Percentiles rank a stretch among this genome's conserved stretches.
Conservation (phyloP, 768 basidiomycete genomes). For the Pleurotus ostreatus region DNA sequence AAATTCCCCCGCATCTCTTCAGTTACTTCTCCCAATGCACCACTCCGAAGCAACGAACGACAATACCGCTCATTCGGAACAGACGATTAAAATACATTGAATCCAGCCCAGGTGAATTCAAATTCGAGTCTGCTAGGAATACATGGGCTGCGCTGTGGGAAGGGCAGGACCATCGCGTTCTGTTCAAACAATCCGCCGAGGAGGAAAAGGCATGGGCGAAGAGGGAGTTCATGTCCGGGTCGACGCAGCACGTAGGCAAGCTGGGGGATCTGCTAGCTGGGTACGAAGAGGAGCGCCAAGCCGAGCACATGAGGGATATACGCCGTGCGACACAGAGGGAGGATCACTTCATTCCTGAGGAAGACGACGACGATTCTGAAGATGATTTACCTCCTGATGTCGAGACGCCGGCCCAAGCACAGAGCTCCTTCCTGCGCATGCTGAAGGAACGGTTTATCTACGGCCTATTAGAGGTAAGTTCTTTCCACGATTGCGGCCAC, state of each 20-base stretch:
- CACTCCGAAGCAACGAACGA: constrained; percentile 64
- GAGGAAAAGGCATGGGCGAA: constrained; percentile 74
- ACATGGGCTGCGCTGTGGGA: constrained; percentile 71
- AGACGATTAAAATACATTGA: constrained; percentile 61
- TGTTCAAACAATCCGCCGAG: constrained; percentile 39
- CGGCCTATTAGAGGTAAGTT: constrained; percentile 65
- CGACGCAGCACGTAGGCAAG: constrained; percentile 61
- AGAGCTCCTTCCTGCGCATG: constrained; percentile 49
- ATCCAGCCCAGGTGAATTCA: constrained; percentile 50
- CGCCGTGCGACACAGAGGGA: constrained; percentile 34
- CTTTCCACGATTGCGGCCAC: not conserved
- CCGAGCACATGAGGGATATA: constrained; percentile 49
- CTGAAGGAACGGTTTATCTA: constrained; percentile 74
- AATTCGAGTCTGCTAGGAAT: constrained; percentile 45
- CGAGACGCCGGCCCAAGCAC: constrained; percentile 48
- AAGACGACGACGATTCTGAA: constrained; percentile 59
- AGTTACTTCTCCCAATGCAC: constrained; percentile 38
- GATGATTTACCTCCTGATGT: constrained; percentile 25
- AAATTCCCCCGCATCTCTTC: constrained; percentile 27
- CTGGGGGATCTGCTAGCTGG: constrained; percentile 60
- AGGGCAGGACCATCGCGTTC: constrained; percentile 44
- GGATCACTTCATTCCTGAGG: constrained; percentile 57
- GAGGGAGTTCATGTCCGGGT: constrained; percentile 54
- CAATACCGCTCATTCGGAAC: constrained; percentile 64
- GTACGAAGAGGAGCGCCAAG: constrained; percentile 78